Conservation (phyloP, 768 basidiomycete species). For the Suillus subaureus region DNA sequence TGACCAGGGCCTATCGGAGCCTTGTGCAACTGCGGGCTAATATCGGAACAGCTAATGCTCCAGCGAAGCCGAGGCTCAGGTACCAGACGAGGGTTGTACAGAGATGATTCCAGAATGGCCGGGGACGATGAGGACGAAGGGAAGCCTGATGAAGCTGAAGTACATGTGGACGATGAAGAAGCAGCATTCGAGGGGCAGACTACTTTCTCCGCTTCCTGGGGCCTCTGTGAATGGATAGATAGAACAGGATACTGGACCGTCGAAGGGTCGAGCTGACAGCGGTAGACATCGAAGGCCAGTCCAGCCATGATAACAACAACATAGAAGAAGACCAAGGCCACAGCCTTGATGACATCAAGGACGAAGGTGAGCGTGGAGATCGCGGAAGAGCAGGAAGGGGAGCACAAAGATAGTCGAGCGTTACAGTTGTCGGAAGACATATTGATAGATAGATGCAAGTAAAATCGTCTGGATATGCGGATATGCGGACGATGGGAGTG, state of each 20-base stretch:
- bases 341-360: background rate
- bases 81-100: background rate
- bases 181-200: background rate
- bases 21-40: background rate
- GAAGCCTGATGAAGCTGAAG: background rate
- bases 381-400: background rate
- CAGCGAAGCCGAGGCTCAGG: background rate
- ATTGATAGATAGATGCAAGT: background rate
- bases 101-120: background rate
- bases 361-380: background rate
- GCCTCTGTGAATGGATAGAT: background rate
- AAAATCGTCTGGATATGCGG: slow-evolving; percentile 2
- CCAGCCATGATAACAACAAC: background rate
- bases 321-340: background rate
- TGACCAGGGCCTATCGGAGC: background rate
- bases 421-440: background rate
- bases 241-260: background rate
- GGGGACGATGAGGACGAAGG: background rate
- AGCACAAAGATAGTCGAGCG: background rate
- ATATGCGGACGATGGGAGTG: slow-evolving; percentile 1
- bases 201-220: background rate
- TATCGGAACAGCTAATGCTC: background rate
- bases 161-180: background rate
- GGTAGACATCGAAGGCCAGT: background rate
- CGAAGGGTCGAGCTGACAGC: background rate